These are phyloP conservation scores for Diaporthe vaccinii DNA, from an alignment of 2,329 filamentous ascomycete genomes.

Conservation along the genomic window DNA sequence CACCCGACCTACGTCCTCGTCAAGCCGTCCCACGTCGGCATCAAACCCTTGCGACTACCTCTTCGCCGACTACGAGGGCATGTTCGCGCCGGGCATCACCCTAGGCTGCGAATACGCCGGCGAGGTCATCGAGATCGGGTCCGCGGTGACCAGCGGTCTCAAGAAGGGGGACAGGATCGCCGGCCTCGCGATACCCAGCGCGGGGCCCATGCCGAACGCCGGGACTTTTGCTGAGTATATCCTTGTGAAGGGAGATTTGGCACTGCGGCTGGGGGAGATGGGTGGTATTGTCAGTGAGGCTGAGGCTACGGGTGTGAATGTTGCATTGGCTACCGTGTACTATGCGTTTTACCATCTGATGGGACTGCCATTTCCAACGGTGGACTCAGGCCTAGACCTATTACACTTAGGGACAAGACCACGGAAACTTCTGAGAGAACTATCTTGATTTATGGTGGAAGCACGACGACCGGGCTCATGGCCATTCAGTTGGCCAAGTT, in stretches of 20 bases:
- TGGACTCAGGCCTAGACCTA: neutral
- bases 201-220: neutral
- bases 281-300: neutral
- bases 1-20: neutral
- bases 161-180: neutral
- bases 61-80: neutral
- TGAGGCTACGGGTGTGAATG: neutral
- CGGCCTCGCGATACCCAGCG: neutral
- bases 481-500: neutral
- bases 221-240: neutral
- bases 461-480: neutral
- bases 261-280: neutral
- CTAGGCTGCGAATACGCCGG: neutral
- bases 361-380: neutral
- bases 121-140: neutral
- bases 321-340: neutral
- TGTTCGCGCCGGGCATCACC: neutral
- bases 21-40: neutral
- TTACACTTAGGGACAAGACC: too few relatives aligned
- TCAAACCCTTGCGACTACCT: slow-evolving; percentile 1
- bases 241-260: neutral
- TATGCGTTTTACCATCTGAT: neutral
- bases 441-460: neutral
- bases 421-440: neutral
- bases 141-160: neutral